Percentiles rank a stretch among this genome's conserved stretches.
phyloP scores from a whole-genome alignment of 2,329 filamentous ascomycete species.

The Meredithiella fracta region DNA sequence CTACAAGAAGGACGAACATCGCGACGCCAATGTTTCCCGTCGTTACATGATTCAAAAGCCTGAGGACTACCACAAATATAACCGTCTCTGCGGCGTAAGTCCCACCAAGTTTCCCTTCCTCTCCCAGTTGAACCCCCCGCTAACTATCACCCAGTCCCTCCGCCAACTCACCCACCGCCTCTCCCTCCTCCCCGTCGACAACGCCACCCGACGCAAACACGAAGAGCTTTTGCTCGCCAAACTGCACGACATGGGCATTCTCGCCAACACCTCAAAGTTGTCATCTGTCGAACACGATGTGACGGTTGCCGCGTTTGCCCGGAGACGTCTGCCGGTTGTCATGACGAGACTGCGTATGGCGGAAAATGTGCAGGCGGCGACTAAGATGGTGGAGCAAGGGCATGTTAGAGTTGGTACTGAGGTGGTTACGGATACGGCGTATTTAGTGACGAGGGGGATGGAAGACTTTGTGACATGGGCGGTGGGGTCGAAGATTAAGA shows the following conservation, averaged over 20 bases:
- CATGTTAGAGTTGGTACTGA: conserved; percentile 86
- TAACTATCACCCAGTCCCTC: conserved; percentile 41
- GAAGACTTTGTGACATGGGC: conserved; percentile 97
- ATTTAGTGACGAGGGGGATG: conserved; percentile 72
- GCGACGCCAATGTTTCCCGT: conserved; percentile 61
- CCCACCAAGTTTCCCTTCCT: conserved; percentile 19
- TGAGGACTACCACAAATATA: conserved; percentile 60
- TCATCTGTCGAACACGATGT: conserved; percentile 75
- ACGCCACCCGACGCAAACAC: conserved; percentile 62
- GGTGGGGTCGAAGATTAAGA: conserved; percentile 91
- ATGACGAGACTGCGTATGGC: conserved; percentile 88
- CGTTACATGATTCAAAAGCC: conserved; percentile 86
- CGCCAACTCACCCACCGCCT: conserved; percentile 82
- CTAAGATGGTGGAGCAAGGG: conserved; percentile 82
- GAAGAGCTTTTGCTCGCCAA: conserved; percentile 82
- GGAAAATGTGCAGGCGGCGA: conserved; percentile 70
- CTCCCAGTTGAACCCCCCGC: background rate
- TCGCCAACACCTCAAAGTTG: conserved; percentile 59
- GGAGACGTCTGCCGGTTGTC: conserved; percentile 69
- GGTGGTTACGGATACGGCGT: conserved; percentile 77
- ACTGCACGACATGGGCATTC: conserved; percentile 78
- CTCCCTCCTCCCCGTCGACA: conserved; percentile 64
- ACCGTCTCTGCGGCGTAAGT: conserved; percentile 50
- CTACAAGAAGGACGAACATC: conserved; percentile 81
- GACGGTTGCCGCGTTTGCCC: conserved; percentile 76